Conservation (phyloP, 441 rosid genomes). For the Biscutella laevigata region DNA sequence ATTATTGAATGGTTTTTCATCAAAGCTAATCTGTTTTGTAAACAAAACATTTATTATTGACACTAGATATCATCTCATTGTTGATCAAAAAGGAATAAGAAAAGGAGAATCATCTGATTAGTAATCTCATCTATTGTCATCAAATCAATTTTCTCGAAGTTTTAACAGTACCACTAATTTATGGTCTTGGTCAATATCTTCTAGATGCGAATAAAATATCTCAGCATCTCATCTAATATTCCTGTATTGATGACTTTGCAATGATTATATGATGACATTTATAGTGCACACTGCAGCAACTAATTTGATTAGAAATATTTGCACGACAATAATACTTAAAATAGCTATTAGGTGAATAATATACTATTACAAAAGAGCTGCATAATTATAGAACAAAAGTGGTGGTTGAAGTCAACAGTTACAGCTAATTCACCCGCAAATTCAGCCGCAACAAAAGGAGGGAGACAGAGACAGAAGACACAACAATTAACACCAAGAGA, state of each 20-base stretch:
- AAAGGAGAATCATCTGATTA: too few species aligned
- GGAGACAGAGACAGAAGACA: conserved; percentile 17
- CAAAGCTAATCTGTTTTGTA: too few species aligned
- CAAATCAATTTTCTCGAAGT: too few species aligned
- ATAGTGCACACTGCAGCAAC: conserved; percentile 22
- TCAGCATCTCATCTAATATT: conserved; percentile 5
- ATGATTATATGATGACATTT: conserved; percentile 21
- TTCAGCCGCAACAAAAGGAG: conserved; percentile 22
- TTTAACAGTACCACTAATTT: too few species aligned
- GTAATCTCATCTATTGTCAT: too few species aligned
- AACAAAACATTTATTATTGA: too few species aligned
- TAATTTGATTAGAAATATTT: not conserved
- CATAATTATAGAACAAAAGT: not conserved
- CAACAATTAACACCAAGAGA: conserved; percentile 9
- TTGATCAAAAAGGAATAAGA: too few species aligned
- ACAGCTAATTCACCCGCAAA: conserved; percentile 20
- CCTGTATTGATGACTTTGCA: not conserved
- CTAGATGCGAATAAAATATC: conserved; percentile 8
- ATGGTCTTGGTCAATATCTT: conserved; percentile 9
- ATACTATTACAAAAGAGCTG: conserved; percentile 1
- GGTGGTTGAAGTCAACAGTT: conserved; percentile 20
- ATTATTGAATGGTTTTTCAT: too few species aligned
- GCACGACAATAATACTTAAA: not conserved
- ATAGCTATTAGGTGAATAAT: not conserved
- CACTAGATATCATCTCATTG: too few species aligned